Percentiles rank a stretch among this genome's conserved stretches.
phyloP scores from a whole-genome alignment of 2,329 filamentous ascomycete species.

The Berkeleyomyces rouxiae region DNA sequence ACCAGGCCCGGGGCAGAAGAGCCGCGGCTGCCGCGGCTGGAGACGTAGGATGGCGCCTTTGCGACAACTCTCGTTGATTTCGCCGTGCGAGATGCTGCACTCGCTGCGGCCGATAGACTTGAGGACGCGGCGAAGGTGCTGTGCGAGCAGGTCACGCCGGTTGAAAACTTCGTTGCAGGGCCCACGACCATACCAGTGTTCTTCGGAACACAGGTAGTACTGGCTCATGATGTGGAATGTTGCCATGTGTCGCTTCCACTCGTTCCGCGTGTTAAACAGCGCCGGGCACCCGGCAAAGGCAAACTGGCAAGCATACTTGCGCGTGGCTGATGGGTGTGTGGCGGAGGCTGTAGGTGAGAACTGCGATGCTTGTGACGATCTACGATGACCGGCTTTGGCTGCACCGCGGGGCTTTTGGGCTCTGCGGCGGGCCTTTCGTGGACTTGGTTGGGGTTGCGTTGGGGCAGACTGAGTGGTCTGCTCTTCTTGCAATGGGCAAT shows the following conservation, averaged over 20 bases:
- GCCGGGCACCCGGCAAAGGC: constrained; percentile 56
- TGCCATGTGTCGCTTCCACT: constrained; percentile 82
- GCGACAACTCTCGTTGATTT: constrained; percentile 23
- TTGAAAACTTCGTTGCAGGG: constrained; percentile 50
- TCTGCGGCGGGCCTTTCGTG: no score
- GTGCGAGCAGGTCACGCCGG: constrained; percentile 79
- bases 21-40: constrained; percentile 41
- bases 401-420: no score
- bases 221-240: constrained; percentile 62
- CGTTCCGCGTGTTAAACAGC: constrained; percentile 69
- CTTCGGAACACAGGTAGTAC: constrained; percentile 56
- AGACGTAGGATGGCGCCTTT: constrained; percentile 41
- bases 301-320: constrained; percentile 46
- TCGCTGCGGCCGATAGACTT: constrained; percentile 28
- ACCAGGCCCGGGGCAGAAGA: constrained; percentile 40
- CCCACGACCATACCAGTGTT: constrained; percentile 16
- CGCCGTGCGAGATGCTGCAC: constrained; percentile 23
- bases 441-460: no score
- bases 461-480: no score
- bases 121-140: constrained; percentile 73
- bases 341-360: no score
- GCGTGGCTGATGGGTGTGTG: not conserved
- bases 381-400: no score
- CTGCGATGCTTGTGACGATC: no score
- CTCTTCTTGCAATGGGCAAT: no score